Base-by-base conservation (phyloP, 768 basidiomycete genomes). In the Paxillus ammoniavirescens region DNA sequence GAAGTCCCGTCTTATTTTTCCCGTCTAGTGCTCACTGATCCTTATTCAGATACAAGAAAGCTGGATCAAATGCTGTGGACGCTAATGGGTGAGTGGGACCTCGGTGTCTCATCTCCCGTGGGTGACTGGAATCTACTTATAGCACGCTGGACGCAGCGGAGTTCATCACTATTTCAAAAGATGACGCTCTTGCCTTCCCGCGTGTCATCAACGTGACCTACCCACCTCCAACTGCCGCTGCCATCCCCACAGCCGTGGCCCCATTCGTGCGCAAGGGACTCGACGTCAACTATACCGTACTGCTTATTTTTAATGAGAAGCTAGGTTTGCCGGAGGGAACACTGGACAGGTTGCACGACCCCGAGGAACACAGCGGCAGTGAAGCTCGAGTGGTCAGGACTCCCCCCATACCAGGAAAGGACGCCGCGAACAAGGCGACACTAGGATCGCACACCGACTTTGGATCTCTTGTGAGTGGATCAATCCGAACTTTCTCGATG, bases 391-490 rank as follows among this genome's bases (percentile, higher is more conserved):
- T 80, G 10, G 82, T 81, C 56, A 80, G 68, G 61, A 80, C 73
- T 28, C 78, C 82, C 0, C 76, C 75, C 1, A 69, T 64, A 52
- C 65, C 68, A 4, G 59, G 58, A 0, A 64, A 67, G 13, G 35
- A 43, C 4, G 9, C 54, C 8, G 64, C 65, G 7, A 69, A 74
- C 8, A 75, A 67, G 43, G 70, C 74, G 15, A 72, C 74, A 0
- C 63, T 87, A n/a, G 84, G 84, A 17, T 79, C 81, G 2, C 87
- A 89, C 63, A 87, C 86, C 3, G 87, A 87, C 65, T 88, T 87
- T 57, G 85, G 86, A n/a, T 83, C 82, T n/a, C 64, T 87, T 52
- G 84, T 85, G 58, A 62, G 79, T 41, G 8, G 14, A 42, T 8
- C 21, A 26, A 12, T 21, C 7, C 15, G 8, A 2, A 28, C 18